phyloP scores from a whole-genome alignment of 2,329 filamentous ascomycete genomes.

The Exserohilum turcica region DNA sequence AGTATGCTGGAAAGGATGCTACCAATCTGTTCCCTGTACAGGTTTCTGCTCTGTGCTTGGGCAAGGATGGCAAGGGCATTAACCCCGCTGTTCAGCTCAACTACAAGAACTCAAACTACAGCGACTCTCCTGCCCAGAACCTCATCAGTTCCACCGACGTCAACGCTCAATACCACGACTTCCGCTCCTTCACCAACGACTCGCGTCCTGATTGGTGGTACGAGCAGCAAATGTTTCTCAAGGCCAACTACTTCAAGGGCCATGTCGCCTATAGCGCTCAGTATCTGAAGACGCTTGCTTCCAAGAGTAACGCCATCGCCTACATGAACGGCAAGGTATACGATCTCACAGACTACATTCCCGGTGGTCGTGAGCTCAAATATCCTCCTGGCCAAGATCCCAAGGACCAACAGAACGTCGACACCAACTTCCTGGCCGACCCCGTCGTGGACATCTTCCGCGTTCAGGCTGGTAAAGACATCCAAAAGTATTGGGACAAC shows the following conservation, averaged over 20 bases:
- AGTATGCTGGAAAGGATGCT: slow-evolving; percentile 88
- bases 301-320: slow-evolving; percentile 70
- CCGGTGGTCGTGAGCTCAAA: slow-evolving; percentile 71
- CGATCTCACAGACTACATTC: slow-evolving; percentile 83
- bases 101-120: slow-evolving; percentile 78
- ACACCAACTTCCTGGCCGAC: slow-evolving; percentile 80
- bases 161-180: slow-evolving; percentile 88
- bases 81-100: slow-evolving; percentile 80
- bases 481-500: slow-evolving; percentile 81
- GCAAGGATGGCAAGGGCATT: slow-evolving; percentile 66
- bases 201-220: slow-evolving; percentile 89
- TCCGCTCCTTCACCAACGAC: slow-evolving; percentile 82
- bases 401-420: slow-evolving; percentile 41
- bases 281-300: slow-evolving; percentile 74
- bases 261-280: slow-evolving; percentile 80
- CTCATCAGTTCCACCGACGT: slow-evolving; percentile 69
- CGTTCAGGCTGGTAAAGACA: slow-evolving; percentile 73
- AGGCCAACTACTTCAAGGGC: slow-evolving; percentile 81
- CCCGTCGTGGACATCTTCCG: slow-evolving; percentile 78
- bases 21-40: slow-evolving; percentile 90
- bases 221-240: slow-evolving; percentile 81
- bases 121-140: slow-evolving; percentile 61
- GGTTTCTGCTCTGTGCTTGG: slow-evolving; percentile 87
- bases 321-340: slow-evolving; percentile 82
- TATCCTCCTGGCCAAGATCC: slow-evolving; percentile 58